Base-by-base conservation (phyloP, 2,329 filamentous ascomycete genomes). In the Thelonectria rubi region DNA sequence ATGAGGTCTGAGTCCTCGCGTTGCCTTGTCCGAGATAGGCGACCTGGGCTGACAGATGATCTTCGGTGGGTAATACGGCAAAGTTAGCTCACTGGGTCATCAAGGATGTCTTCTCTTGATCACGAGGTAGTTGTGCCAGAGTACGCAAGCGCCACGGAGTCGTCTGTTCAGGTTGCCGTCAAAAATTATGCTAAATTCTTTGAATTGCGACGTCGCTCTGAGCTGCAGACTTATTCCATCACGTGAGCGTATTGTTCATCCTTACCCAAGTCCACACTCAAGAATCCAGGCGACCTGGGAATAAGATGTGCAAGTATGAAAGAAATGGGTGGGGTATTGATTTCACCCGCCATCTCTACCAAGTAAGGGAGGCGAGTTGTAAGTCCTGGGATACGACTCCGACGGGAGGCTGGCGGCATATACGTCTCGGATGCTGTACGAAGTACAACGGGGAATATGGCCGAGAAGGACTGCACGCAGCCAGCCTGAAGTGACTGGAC, bases 211-310 rank as follows among this genome's bases (percentile, higher is more conserved):
- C 48, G 46, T 57, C 30, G 46, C 37, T 34, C 40, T 47, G 52
- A 55, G 53, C 40, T 60, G 53, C 58, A 60, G 58, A 40, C 26
- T 32, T 51, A 18, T 30, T 7, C n/a, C 43, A 43, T 60, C 58
- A 60, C 58, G 58, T 60, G 58, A 53, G 32, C 10, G 42, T 20
- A 15, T 24, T 39, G 7, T 18, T 45, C 14, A 32, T 7, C 26
- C 26, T 10, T 30, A 14, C 3, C 34, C 11, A 37, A 37, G 12
- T 14, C 14, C 34, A 11, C 57, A 58, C 26, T 30, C 8, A 8
- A 30, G 10, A 5, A 30, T 30, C n/a, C n/a, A n/a, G n/a, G n/a
- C n/a, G n/a, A n/a, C n/a, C n/a, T n/a, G n/a, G n/a, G n/a, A n/a
- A n/a, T n/a, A n/a, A n/a, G n/a, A n/a, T n/a, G n/a, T n/a, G n/a